These are phyloP conservation scores for Leccinum longicurvipes DNA, from an alignment of 768 basidiomycete species.

Conservation along the genomic window DNA sequence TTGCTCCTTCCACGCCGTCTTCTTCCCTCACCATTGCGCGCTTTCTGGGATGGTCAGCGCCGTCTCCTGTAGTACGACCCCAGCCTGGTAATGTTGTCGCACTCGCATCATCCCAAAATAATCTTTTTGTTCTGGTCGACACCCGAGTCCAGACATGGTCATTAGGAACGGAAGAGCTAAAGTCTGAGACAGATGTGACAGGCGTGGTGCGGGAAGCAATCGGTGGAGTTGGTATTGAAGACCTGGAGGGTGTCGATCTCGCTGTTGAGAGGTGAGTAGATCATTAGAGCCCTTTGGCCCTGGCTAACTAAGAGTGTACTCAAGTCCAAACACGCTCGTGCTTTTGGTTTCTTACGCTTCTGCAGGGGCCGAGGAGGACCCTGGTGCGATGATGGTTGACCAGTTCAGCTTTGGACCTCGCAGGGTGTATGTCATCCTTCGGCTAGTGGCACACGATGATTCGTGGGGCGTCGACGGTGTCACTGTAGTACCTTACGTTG, in stretches of 20 bases:
- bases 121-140: conserved; percentile 69
- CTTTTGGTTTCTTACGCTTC: conserved; percentile 69
- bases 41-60: conserved; percentile 40
- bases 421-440: conserved; percentile 62
- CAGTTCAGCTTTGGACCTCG: conserved; percentile 45
- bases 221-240: conserved; percentile 47
- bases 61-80: conserved; percentile 37
- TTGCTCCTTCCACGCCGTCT: conserved; percentile 48
- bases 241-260: conserved; percentile 73
- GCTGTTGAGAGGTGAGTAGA: conserved; percentile 52
- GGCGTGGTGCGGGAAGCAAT: conserved; percentile 47
- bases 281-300: neutral
- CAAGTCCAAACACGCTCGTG: conserved; percentile 50
- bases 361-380: conserved; percentile 39
- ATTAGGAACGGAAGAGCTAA: conserved; percentile 52
- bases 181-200: conserved; percentile 55
- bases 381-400: conserved; percentile 32
- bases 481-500: conserved; percentile 69
- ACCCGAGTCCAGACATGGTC: conserved; percentile 67
- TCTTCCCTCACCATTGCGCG: conserved; percentile 43
- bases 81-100: conserved; percentile 64
- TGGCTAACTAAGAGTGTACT: conserved; percentile 10
- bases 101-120: conserved; percentile 49
- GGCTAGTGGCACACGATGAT: conserved; percentile 35
- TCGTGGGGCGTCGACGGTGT: conserved; percentile 35